A percentile compares a stretch with the other conserved stretches of the same genome.
Conservation (phyloP, 768 basidiomycete species). For the Phylloporus scabripes region DNA sequence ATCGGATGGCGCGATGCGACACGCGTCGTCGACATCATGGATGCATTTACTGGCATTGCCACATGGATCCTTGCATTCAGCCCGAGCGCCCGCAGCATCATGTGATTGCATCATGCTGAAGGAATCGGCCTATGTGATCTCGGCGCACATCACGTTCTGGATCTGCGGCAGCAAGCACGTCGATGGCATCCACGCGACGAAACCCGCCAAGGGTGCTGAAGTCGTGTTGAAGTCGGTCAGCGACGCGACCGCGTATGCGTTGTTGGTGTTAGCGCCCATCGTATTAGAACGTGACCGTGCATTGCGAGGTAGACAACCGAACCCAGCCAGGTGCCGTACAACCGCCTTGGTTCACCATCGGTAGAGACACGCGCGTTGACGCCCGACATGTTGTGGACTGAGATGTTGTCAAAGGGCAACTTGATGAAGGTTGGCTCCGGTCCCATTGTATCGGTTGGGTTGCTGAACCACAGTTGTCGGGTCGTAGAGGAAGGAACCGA, state of each 20-base stretch:
- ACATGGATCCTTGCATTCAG: constrained; percentile 1
- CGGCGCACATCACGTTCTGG: not conserved
- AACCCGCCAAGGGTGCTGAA: not conserved
- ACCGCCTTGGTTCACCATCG: not conserved
- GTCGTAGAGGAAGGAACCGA: constrained; percentile 3
- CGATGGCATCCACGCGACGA: constrained; percentile 1
- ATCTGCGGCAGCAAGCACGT: constrained; percentile 1
- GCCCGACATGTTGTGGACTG: not conserved
- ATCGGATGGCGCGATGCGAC: constrained; percentile 1
- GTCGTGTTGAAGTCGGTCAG: constrained; percentile 3
- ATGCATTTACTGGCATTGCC: not conserved
- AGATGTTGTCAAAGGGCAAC: constrained; percentile 1
- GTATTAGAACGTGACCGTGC: constrained; percentile 2
- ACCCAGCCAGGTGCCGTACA: not conserved
- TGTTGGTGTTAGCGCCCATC: not conserved
- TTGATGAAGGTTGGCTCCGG: not conserved
- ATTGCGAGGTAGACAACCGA: not conserved
- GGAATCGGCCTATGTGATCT: not conserved
- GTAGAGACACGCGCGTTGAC: not conserved
- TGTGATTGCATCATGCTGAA: not conserved
- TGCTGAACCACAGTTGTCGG: not conserved
- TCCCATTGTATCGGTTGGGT: constrained; percentile 1
- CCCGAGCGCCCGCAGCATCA: constrained; percentile 1
- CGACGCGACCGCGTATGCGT: not conserved
- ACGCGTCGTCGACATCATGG: not conserved